Conservation (phyloP, 2,329 filamentous ascomycete genomes). For the Chaetomiaceae sp. region DNA sequence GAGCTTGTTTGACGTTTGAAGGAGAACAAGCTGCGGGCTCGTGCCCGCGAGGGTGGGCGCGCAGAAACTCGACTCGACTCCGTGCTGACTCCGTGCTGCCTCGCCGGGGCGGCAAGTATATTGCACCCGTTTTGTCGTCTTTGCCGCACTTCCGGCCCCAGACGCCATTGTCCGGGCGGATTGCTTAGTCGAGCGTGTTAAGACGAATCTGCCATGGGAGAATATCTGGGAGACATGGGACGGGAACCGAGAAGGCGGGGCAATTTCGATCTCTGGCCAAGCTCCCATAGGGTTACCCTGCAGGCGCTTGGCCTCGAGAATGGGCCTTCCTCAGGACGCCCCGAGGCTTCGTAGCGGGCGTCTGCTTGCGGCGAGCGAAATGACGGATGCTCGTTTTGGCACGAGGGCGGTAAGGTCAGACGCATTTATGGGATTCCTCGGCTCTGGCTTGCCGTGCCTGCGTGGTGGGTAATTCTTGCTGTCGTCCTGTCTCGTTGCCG, state of each 20-base stretch:
- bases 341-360: constrained; percentile 10
- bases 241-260: constrained; percentile 15
- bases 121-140: constrained; percentile 5
- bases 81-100: constrained; percentile 9
- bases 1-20: constrained; percentile 1
- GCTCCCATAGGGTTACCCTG: constrained; percentile 14
- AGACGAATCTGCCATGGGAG: constrained; percentile 2
- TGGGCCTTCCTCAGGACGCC: constrained; percentile 15
- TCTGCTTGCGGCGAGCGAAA: constrained; percentile 18
- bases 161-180: constrained; percentile 5
- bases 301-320: constrained; percentile 24
- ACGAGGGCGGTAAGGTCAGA: not conserved
- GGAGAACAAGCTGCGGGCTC: not conserved
- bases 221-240: constrained; percentile 1
- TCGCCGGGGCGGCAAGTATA: constrained; percentile 16
- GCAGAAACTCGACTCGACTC: not conserved
- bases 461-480: not conserved
- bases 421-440: not conserved
- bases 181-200: constrained; percentile 13
- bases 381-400: constrained; percentile 9
- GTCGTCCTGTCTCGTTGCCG: not conserved
- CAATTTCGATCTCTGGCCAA: constrained; percentile 11
- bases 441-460: not conserved
- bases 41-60: not conserved
- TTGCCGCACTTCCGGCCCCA: constrained; percentile 3